Evolutionary conservation across 164 flowering plant genomes (phyloP).

Genomic region (Sedum album): DNA sequence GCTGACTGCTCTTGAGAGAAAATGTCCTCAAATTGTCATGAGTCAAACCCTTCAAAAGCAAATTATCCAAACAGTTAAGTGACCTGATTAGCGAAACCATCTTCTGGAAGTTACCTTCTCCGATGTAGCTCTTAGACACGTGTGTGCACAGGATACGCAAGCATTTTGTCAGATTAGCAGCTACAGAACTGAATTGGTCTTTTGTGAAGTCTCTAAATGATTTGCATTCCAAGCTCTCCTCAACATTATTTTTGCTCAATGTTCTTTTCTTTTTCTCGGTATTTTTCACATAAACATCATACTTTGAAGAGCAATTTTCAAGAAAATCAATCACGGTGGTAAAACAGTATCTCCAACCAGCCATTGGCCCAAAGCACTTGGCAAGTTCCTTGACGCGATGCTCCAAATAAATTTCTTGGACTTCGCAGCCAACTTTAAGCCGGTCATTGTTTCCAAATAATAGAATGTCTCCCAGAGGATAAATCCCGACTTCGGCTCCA

Average conservation of each 20-base stretch:
- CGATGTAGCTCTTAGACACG: conserved; percentile 22
- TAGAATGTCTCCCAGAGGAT: conserved; percentile 47
- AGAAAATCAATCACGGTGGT: conserved; percentile 14
- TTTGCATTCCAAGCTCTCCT: not conserved
- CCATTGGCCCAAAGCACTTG: conserved; percentile 34
- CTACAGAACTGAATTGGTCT: conserved; percentile 16
- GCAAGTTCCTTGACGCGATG: conserved; percentile 39
- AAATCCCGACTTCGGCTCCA: conserved; percentile 7
- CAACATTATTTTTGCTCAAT: not conserved
- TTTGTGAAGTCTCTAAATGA: conserved; percentile 36
- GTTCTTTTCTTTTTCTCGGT: not conserved
- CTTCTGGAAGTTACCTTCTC: conserved; percentile 14
- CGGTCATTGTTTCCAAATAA: conserved; percentile 51
- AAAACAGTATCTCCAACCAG: conserved; percentile 25
- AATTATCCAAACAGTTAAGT: conserved; percentile 16
- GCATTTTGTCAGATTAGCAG: conserved; percentile 15
- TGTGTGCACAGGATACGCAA: conserved; percentile 32
- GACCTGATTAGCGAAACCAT: conserved; percentile 8
- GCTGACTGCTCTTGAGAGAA: conserved; percentile 18
- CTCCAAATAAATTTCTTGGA: conserved; percentile 50
- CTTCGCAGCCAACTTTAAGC: conserved; percentile 26
- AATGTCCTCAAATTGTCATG: conserved; percentile 29
- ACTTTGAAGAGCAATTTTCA: conserved; percentile 12
- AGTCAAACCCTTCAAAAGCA: conserved; percentile 9
- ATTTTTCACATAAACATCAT: conserved; percentile 12